Evolutionary conservation across 2,329 filamentous ascomycete genomes (phyloP).

Genomic region (Phyllachora maydis): DNA sequence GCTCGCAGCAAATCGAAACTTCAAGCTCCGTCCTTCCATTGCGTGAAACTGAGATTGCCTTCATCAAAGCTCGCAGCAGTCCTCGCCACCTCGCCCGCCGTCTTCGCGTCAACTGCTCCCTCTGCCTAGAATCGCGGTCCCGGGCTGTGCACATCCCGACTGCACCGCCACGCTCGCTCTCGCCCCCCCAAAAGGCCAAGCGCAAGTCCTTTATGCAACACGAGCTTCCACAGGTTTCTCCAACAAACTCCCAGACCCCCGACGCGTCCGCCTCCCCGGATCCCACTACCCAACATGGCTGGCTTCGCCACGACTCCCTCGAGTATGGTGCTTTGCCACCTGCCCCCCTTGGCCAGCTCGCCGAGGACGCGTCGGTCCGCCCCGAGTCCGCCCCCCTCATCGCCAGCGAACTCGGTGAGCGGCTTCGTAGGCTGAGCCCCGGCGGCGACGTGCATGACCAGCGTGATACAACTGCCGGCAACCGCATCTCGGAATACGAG

Average conservation of each 20-base stretch:
- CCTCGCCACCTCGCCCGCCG: slow-evolving; percentile 1
- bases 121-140: no score
- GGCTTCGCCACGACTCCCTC: no score
- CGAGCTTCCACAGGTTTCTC: slow-evolving; percentile 27
- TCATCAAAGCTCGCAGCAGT: background rate
- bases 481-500: slow-evolving; percentile 39
- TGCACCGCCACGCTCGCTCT: slow-evolving; percentile 25
- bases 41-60: no score
- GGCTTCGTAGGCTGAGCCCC: slow-evolving; percentile 30
- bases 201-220: slow-evolving; percentile 42
- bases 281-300: slow-evolving; percentile 34
- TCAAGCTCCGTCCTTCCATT: no score
- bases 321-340: slow-evolving; percentile 20
- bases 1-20: no score
- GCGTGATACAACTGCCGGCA: no score
- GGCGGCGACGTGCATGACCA: no score
- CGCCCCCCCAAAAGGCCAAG: slow-evolving; percentile 12
- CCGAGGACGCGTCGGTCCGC: slow-evolving; percentile 8
- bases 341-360: slow-evolving; percentile 13
- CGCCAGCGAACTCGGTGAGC: slow-evolving; percentile 22
- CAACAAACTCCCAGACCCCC: slow-evolving; percentile 17
- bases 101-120: slow-evolving; percentile 1
- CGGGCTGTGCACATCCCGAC: slow-evolving; percentile 29
- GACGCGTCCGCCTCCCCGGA: slow-evolving; percentile 12
- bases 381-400: slow-evolving; percentile 15